Conservation (phyloP, 306 rosid species). For the Medicago truncatula region MtrunA17r5.0-ANR NC_053045.1:60486501-60487000, state of each 20-base stretch:
- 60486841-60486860: no score
- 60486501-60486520: background rate
- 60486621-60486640: background rate
- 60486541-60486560: background rate
- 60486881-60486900: background rate
- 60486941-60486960: constrained; percentile 4
- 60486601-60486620: background rate
- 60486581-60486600: background rate
- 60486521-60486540: constrained; percentile 3
- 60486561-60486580: background rate
- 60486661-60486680: background rate
- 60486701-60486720: background rate
- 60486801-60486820: background rate
- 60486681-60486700: background rate
- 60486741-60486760: background rate
- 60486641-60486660: background rate
- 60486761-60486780: background rate
- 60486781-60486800: background rate
- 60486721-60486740: no score
- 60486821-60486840: no score
- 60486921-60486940: no score
- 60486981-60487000: background rate
- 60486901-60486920: constrained; percentile 6
- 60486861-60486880: background rate
- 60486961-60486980: background rate